Evolutionary conservation across 805 yeast genomes (phyloP), one percentile per base, ranked within the genome.

Genomic region (Wickerhamomyces tratensis): DNA sequence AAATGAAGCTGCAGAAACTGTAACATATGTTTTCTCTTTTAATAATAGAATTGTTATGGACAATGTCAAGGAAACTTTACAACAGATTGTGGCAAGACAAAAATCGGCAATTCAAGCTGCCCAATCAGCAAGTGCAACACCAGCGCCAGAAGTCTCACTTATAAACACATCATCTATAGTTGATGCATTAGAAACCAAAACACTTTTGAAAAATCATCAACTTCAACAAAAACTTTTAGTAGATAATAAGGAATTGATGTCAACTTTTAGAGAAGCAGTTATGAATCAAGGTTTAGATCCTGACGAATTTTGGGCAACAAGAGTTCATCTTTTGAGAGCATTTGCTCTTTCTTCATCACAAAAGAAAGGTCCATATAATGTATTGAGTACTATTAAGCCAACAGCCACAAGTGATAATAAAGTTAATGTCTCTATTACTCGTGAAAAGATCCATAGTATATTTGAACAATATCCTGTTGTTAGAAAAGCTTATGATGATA

Each of bases 401-500:
- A 91, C 87, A 7, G 95, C 96, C 0, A 80, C 94, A 0, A 76
- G 86, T 42, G 98, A 91, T 56, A 91, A 91, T 62, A 86, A 87
- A 58, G 95, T 91, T 44, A 89, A 88, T 60, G 95, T 93, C 39
- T 82, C 88, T 42, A 84, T 93, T 33, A 86, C 98, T 0, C 69
- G 96, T 43, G 97, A 89, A 46, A 88, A 83, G 46, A 89, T 93
- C 54, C 80, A 77, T 43, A 94, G 84, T 48, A 87, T 93, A 25
- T 89, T 93, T 58, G 86, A 81, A 41, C 95, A 91, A 45, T 93
- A 91, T 56, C 98, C 98, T 0, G 77, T 89, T 35, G 94, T 93
- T 26, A 77, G 86, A 46, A 77, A 76, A 48, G 98, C 98, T 0
- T 93, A 85, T 56, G 80, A 77, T 45, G 98, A 93, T 42, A 80